These are phyloP conservation scores for Phyllostachys edulis DNA, from an alignment of 176 grass and related monocot species.

Conservation along the genomic window DNA sequence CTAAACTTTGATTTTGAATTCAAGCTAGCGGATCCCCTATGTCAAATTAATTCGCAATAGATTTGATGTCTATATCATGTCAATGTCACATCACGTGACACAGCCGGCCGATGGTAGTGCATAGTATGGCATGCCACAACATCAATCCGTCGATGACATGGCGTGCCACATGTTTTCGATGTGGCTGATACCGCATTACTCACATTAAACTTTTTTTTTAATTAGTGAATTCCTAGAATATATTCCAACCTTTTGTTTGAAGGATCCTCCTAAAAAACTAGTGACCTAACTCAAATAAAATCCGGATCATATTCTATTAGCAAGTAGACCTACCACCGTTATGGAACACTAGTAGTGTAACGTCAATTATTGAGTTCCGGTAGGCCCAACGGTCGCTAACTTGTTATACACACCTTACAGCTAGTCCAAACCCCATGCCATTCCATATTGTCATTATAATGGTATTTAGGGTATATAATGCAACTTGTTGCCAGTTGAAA, in stretches of 20 bases:
- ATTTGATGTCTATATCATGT: not conserved
- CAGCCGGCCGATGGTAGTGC: not conserved
- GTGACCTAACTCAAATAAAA: not conserved
- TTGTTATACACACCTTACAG: constrained; percentile 18
- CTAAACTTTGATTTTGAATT: not conserved
- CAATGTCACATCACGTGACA: not conserved
- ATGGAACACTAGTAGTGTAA: constrained; percentile 1
- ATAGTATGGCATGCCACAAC: not conserved
- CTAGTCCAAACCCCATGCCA: constrained; percentile 9
- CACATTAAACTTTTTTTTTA: not conserved
- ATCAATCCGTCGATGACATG: not conserved
- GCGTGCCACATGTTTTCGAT: not conserved
- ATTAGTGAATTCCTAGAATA: not conserved
- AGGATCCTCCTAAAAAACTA: not conserved
- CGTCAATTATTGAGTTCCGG: constrained; percentile 7
- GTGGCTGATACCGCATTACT: not conserved
- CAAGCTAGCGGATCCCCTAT: not conserved
- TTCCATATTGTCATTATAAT: constrained; percentile 7
- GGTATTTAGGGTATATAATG: not conserved
- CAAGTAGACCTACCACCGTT: constrained; percentile 38
- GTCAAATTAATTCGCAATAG: not conserved
- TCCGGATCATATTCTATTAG: not conserved
- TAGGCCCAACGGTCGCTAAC: constrained; percentile 27
- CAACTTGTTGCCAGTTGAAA: constrained; percentile 31
- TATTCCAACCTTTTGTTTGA: not conserved